These are phyloP conservation scores for Saururus chinensis DNA, from an alignment of 164 flowering plant species.

Conservation along the genomic window DNA sequence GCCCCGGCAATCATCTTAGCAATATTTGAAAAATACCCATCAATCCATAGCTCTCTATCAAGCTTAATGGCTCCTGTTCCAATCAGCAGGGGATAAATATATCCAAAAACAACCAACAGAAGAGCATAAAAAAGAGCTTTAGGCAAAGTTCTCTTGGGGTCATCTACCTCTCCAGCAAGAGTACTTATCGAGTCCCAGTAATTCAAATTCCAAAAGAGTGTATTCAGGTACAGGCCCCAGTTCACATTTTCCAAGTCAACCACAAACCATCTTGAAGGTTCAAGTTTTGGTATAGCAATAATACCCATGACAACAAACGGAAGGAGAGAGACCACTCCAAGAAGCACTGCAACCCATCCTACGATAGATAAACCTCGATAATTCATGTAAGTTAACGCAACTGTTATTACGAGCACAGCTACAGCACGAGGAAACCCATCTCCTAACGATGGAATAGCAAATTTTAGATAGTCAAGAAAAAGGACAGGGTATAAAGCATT, in stretches of 20 bases:
- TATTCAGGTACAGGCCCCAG: constrained; percentile 2
- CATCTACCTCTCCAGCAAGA: background rate
- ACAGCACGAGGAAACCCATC: background rate
- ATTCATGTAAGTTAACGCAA: background rate
- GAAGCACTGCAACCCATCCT: background rate
- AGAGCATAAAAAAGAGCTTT: background rate
- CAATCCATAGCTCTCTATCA: background rate
- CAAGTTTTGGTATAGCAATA: background rate
- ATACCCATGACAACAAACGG: background rate
- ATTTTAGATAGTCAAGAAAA: background rate
- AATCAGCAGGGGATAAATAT: background rate
- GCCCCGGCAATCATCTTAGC: background rate
- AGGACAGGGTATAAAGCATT: background rate
- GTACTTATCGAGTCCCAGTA: background rate
- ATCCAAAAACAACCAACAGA: background rate
- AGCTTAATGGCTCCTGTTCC: background rate
- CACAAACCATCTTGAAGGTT: constrained; percentile 4
- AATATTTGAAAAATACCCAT: background rate
- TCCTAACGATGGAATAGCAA: background rate
- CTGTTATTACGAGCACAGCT: background rate
- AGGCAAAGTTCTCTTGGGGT: background rate
- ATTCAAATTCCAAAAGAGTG: constrained; percentile 6
- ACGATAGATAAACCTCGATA: background rate
- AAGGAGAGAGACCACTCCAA: background rate
- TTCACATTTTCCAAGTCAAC: constrained; percentile 2